phyloP scores from a whole-genome alignment of 1,284 basidiomycete genomes.

The Chondrostereum purpureum region DNA sequence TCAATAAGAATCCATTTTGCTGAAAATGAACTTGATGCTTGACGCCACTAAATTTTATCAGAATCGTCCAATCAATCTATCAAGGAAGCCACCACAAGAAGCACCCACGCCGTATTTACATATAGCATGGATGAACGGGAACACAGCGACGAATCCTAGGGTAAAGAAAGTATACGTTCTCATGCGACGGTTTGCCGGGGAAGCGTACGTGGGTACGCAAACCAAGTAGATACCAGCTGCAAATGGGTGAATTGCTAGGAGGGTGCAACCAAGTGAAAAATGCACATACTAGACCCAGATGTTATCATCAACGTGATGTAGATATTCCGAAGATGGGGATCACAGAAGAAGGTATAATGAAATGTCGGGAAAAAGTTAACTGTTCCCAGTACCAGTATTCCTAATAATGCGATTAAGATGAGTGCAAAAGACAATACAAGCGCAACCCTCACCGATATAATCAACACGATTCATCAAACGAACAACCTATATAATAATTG shows the following conservation, averaged over 20 bases:
- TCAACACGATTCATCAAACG: conserved; percentile 14
- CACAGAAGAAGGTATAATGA: conserved; percentile 14
- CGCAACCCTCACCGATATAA: conserved; percentile 11
- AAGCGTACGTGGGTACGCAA: conserved; percentile 11
- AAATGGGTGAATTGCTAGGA: not conserved
- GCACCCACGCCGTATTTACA: conserved; percentile 8
- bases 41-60: conserved; percentile 5
- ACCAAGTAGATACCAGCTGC: conserved; percentile 15
- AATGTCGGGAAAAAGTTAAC: conserved; percentile 15
- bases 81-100: not conserved
- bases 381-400: conserved; percentile 13
- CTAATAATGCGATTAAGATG: conserved; percentile 4
- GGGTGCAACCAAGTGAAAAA: not conserved
- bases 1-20: conserved; percentile 12
- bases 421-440: not conserved
- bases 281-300: conserved; percentile 9
- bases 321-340: conserved; percentile 9
- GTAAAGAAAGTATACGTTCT: conserved; percentile 15
- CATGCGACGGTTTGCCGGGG: conserved; percentile 11
- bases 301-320: conserved; percentile 12
- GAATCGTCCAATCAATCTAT: not conserved
- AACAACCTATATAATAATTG: conserved; percentile 9
- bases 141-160: conserved; percentile 9
- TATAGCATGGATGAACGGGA: conserved; percentile 12
- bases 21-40: conserved; percentile 8